Evolutionary conservation across 2,329 filamentous ascomycete species (phyloP).

Genomic region (Scedosporium apiospermum): DNA sequence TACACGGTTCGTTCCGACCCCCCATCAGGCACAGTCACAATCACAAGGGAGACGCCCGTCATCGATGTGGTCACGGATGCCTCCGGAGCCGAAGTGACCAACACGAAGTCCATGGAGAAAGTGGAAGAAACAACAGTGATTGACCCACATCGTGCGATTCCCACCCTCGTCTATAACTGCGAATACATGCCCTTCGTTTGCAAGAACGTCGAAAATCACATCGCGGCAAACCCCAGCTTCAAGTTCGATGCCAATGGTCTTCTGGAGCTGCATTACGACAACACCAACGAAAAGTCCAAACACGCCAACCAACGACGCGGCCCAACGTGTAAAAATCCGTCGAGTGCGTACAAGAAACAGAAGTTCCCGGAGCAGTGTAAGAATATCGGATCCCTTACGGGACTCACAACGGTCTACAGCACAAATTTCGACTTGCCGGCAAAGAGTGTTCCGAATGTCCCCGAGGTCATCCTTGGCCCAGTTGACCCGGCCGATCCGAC

Average conservation of each 20-base stretch:
- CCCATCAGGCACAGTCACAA: not conserved
- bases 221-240: not conserved
- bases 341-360: not conserved
- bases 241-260: not conserved
- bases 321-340: not conserved
- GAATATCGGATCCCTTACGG: not conserved
- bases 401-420: not conserved
- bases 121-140: not conserved
- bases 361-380: not conserved
- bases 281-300: not conserved
- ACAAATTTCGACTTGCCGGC: not conserved
- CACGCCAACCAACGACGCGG: not conserved
- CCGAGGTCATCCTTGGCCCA: not conserved
- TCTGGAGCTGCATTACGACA: not conserved
- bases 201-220: not conserved
- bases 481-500: not conserved
- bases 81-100: not conserved
- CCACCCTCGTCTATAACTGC: not conserved
- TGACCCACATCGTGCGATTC: not conserved
- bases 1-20: not conserved
- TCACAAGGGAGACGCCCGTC: not conserved
- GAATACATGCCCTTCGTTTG: not conserved
- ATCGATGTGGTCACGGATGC: not conserved
- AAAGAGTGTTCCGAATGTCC: not conserved
- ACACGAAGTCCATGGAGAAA: not conserved